Conservation (phyloP, 1,139 yeast genomes). For the Blastobotrys aristatus region DNA sequence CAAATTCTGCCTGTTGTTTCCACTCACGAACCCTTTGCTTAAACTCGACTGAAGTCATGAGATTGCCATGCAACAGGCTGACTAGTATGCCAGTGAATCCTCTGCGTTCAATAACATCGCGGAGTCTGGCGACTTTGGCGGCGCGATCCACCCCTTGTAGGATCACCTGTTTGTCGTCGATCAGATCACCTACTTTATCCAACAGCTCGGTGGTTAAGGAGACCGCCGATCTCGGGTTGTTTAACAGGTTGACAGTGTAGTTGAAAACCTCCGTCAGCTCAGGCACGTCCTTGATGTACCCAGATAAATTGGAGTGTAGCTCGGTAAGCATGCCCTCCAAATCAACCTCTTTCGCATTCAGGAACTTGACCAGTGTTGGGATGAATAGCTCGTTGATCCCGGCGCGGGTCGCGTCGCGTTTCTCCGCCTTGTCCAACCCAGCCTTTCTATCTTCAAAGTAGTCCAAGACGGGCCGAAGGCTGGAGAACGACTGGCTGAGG, state of each 20-base stretch:
- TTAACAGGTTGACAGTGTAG: background rate
- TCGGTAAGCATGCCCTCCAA: background rate
- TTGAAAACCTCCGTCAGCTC: background rate
- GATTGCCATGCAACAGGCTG: background rate
- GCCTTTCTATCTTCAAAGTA: background rate
- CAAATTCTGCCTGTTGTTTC: no score
- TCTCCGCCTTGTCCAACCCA: background rate
- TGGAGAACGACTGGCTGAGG: background rate
- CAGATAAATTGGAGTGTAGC: background rate
- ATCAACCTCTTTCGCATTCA: background rate
- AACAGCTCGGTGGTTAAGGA: background rate
- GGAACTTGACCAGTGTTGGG: background rate
- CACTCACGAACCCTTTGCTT: background rate
- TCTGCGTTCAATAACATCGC: background rate
- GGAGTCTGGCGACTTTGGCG: background rate
- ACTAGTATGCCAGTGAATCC: background rate
- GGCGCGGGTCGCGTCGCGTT: background rate
- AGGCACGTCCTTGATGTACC: background rate
- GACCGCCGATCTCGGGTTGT: background rate
- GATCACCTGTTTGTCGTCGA: background rate
- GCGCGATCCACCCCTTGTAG: background rate
- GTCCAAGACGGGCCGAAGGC: background rate
- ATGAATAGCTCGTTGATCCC: background rate
- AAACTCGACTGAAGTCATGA: background rate
- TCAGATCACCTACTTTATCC: background rate